Base-by-base conservation (phyloP, 2,329 filamentous ascomycete species). In the Ophiocordyceps camponoti-leonardi region DNA sequence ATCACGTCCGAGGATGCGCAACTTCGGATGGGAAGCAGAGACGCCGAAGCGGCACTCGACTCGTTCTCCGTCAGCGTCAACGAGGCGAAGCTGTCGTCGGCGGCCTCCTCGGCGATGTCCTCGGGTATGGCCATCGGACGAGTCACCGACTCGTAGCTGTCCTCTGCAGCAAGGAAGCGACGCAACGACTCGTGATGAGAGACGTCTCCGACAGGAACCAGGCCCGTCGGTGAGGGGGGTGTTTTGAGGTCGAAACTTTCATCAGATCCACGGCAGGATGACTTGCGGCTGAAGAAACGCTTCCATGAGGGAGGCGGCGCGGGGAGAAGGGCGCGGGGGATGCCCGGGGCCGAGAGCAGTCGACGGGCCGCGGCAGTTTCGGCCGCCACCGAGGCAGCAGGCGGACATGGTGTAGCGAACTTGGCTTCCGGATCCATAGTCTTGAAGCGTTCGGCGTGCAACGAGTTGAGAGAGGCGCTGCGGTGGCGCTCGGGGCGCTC, bases 391-490 rank as follows among this genome's bases (percentile, higher is more conserved):
- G 47, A 45, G 16, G 67, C 66, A 2, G 69, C 65, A 19, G 72
- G 69, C 20, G 77, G 75, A 45, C 79, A 71, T 12, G 83, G 85
- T 30, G 81, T 77, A 53, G 77, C 68, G 58, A 79, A 93, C 57
- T 83, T 86, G 64, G 86, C 82, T 28, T 73, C 68, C 0, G 86
- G 86, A 53, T 90, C 75, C 73, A 88, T 82, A 1, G 85, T 92
- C 58, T 77, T 82, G 54, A 75, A 73, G 52, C 80, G 72, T 45
- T 71, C 67, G 41, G 64, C 68, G 44, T 68, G 64, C 44, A 79
- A 64, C 7, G 78, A 81, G 53, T 67, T 79, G 52, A 77, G 67
- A 5, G 82, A 87, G 47, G 71, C 76, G 54, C 80, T 83, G 49
- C 81, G 75, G 48, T 70, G 64, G 48, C 77, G 70, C 50, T 68